phyloP scores from a whole-genome alignment of 1,284 basidiomycete species.

The Boletus smithii region DNA sequence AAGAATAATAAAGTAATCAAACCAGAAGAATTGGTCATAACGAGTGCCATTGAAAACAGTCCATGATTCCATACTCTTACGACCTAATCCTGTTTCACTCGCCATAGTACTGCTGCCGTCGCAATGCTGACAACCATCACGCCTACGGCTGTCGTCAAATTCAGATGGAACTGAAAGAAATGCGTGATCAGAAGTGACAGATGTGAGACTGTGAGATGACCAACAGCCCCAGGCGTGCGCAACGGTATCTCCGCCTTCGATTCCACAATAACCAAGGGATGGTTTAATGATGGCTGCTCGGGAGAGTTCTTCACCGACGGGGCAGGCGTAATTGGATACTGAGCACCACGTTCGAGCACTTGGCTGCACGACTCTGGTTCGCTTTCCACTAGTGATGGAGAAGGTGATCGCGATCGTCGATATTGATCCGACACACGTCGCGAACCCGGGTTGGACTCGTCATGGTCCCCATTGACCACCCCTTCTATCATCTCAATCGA shows the following conservation, averaged over 20 bases:
- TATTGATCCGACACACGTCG: slow-evolving; percentile 30
- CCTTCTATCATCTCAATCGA: slow-evolving; percentile 37
- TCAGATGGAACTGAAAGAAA: slow-evolving; percentile 29
- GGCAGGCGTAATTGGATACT: slow-evolving; percentile 45
- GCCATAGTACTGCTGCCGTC: slow-evolving; percentile 66
- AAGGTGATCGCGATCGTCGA: slow-evolving; percentile 35
- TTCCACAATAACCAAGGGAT: slow-evolving; percentile 7
- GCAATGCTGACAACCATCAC: slow-evolving; percentile 58
- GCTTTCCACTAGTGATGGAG: slow-evolving; percentile 41
- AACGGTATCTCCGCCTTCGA: slow-evolving; percentile 16
- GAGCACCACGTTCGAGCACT: slow-evolving; percentile 25
- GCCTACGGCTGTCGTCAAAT: slow-evolving; percentile 49
- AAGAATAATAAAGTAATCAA: slow-evolving; percentile 25
- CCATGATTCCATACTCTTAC: slow-evolving; percentile 13
- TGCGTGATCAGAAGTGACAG: slow-evolving; percentile 18
- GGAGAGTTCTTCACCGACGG: slow-evolving; percentile 42
- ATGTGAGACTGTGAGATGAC: slow-evolving; percentile 26
- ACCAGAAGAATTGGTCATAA: slow-evolving; percentile 17
- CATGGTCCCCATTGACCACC: slow-evolving; percentile 19
- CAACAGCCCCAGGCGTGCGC: slow-evolving; percentile 28
- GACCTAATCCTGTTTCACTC: slow-evolving; percentile 49
- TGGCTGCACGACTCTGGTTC: slow-evolving; percentile 36
- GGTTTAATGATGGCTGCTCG: slow-evolving; percentile 16
- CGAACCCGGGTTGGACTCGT: slow-evolving; percentile 23
- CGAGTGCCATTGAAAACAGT: slow-evolving; percentile 14